Percentiles rank a stretch among this genome's conserved stretches.
Evolutionary conservation across 768 basidiomycete species (phyloP).

Genomic region (Coprinopsis cinerea): DNA sequence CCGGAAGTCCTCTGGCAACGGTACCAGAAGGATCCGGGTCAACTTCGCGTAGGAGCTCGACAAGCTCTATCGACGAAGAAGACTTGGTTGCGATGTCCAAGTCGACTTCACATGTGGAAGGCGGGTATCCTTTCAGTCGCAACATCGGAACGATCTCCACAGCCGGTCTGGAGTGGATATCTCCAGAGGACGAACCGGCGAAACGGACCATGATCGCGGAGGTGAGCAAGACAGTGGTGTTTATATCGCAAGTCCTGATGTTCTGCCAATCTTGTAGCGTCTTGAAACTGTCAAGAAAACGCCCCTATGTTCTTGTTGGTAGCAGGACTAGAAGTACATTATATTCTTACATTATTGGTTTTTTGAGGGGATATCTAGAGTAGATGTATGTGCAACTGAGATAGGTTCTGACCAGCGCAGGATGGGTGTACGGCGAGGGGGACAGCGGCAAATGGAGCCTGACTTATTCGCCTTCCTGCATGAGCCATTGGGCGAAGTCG

Average conservation of each 20-base stretch:
- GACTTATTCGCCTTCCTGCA: constrained; percentile 66
- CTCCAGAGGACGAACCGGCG: constrained; percentile 29
- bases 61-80: constrained; percentile 61
- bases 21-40: constrained; percentile 52
- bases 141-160: constrained; percentile 26
- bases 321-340: constrained; percentile 10
- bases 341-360: constrained; percentile 11
- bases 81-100: constrained; percentile 71
- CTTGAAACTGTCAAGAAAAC: constrained; percentile 65
- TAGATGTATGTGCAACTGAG: constrained; percentile 1
- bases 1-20: constrained; percentile 53
- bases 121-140: constrained; percentile 31
- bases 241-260: not conserved
- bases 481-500: constrained; percentile 82
- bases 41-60: constrained; percentile 34
- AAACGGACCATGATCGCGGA: constrained; percentile 67
- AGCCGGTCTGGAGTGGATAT: constrained; percentile 42
- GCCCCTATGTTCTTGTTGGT: constrained; percentile 74
- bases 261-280: constrained; percentile 38
- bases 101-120: constrained; percentile 67
- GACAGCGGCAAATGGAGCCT: constrained; percentile 6
- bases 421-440: not conserved
- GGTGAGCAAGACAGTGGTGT: constrained; percentile 34
- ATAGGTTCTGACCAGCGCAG: not conserved
- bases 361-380: constrained; percentile 1